These are phyloP conservation scores for Rhodotorula kratochvilovae DNA, from an alignment of 768 basidiomycete species.

Conservation along the genomic window DNA sequence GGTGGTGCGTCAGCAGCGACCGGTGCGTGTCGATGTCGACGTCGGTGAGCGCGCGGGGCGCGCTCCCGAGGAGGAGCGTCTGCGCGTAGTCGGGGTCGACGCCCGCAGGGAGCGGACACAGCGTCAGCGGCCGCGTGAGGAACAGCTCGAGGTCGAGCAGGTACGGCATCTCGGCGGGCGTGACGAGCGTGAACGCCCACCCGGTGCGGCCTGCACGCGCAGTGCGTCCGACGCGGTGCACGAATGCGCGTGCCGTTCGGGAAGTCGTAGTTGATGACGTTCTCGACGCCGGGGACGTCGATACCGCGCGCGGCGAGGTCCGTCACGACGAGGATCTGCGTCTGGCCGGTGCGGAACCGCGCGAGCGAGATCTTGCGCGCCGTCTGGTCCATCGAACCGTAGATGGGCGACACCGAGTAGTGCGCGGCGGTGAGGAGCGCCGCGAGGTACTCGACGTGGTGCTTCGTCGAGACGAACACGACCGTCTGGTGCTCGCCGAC, in stretches of 20 bases:
- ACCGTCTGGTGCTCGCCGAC: conserved; percentile 83
- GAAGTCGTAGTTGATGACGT: conserved; percentile 97
- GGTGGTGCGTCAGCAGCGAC: conserved; percentile 58
- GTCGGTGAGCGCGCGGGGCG: conserved; percentile 73
- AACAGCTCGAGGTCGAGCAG: conserved; percentile 90
- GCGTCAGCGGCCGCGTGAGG: conserved; percentile 65
- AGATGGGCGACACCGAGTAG: conserved; percentile 87
- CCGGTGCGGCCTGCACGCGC: conserved; percentile 91
- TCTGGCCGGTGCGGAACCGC: conserved; percentile 71
- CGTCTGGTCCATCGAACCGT: conserved; percentile 87
- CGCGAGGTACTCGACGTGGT: conserved; percentile 92
- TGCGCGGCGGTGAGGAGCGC: conserved; percentile 71
- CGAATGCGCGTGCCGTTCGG: conserved; percentile 88
- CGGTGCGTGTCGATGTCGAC: conserved; percentile 76
- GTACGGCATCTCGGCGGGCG: conserved; percentile 74
- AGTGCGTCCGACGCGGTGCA: conserved; percentile 94
- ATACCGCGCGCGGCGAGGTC: conserved; percentile 98
- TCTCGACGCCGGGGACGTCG: conserved; percentile 91
- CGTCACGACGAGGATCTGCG: conserved; percentile 86
- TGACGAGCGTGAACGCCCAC: conserved; percentile 94
- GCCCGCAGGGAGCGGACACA: conserved; percentile 43
- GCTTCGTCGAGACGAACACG: conserved; percentile 92
- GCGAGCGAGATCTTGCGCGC: conserved; percentile 88
- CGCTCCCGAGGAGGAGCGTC: conserved; percentile 68
- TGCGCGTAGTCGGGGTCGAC: conserved; percentile 33